These are phyloP conservation scores for Colletotrichum somersetense DNA, from an alignment of 2,329 filamentous ascomycete species.

Conservation along the genomic window DNA sequence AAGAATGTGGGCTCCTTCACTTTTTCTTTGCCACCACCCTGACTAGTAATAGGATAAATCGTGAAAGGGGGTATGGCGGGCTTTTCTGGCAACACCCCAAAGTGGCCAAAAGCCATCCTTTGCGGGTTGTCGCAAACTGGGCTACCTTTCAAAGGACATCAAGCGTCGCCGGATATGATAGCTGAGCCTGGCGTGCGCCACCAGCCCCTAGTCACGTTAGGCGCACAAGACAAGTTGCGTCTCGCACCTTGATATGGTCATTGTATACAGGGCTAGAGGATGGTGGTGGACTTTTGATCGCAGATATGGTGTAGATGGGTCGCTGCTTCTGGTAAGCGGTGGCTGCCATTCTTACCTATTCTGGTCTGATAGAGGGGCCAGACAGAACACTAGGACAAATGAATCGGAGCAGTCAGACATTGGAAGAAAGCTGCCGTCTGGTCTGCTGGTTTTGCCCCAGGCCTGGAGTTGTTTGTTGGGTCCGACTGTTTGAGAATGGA, in stretches of 20 bases:
- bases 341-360: conserved; percentile 1
- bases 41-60: background rate
- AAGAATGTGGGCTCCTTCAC: conserved; percentile 2
- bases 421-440: conserved; percentile 2
- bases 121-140: background rate
- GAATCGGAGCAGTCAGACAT: background rate
- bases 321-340: conserved; percentile 30
- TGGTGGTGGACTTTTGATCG: conserved; percentile 20
- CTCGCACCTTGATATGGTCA: conserved; percentile 18
- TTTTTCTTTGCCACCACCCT: conserved; percentile 13
- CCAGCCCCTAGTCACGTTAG: background rate
- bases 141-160: conserved; percentile 10
- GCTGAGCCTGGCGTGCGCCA: conserved; percentile 24
- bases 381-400: conserved; percentile 18
- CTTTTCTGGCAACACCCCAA: background rate
- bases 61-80: background rate
- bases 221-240: background rate
- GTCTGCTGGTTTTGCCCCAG: conserved; percentile 15
- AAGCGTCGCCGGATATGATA: conserved; percentile 33
- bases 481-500: background rate
- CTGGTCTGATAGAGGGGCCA: background rate
- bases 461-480: conserved; percentile 8
- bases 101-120: conserved; percentile 2
- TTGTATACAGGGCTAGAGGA: conserved; percentile 11
- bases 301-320: conserved; percentile 5